phyloP scores from a whole-genome alignment of 768 basidiomycete genomes.

The Steccherinum ochraceum region DNA sequence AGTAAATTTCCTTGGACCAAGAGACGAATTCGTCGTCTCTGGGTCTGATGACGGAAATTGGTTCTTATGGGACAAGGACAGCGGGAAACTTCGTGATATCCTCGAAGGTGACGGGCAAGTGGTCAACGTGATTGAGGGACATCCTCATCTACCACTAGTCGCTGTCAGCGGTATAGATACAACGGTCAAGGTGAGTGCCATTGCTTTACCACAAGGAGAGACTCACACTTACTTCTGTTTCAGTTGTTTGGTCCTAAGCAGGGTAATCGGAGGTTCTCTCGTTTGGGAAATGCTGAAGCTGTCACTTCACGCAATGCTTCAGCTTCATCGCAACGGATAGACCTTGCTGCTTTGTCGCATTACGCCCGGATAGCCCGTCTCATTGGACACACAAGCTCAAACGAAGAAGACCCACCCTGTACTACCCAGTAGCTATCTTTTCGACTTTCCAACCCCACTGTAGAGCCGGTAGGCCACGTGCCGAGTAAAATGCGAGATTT shows the following conservation, averaged over 20 bases:
- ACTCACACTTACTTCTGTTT: background rate
- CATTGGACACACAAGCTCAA: slow-evolving; percentile 2
- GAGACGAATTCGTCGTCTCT: slow-evolving; percentile 71
- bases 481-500: background rate
- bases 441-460: background rate
- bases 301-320: slow-evolving; percentile 55
- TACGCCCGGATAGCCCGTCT: slow-evolving; percentile 17
- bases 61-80: slow-evolving; percentile 79
- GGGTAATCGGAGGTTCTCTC: slow-evolving; percentile 46
- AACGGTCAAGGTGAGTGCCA: slow-evolving; percentile 63
- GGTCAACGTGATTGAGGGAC: slow-evolving; percentile 84
- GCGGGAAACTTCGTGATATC: slow-evolving; percentile 60
- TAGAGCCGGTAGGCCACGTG: too few relatives aligned
- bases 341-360: slow-evolving; percentile 25
- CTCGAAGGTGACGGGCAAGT: slow-evolving; percentile 78
- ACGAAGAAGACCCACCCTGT: background rate
- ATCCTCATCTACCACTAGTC: slow-evolving; percentile 71
- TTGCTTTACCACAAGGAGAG: background rate
- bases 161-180: slow-evolving; percentile 84
- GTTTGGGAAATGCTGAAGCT: slow-evolving; percentile 39
- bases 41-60: slow-evolving; percentile 87
- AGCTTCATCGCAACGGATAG: slow-evolving; percentile 21
- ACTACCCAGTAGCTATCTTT: background rate
- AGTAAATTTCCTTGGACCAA: slow-evolving; percentile 83
- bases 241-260: slow-evolving; percentile 63